phyloP scores from a whole-genome alignment of 805 yeast species.

The Tanozyma kutaoensis region DNA sequence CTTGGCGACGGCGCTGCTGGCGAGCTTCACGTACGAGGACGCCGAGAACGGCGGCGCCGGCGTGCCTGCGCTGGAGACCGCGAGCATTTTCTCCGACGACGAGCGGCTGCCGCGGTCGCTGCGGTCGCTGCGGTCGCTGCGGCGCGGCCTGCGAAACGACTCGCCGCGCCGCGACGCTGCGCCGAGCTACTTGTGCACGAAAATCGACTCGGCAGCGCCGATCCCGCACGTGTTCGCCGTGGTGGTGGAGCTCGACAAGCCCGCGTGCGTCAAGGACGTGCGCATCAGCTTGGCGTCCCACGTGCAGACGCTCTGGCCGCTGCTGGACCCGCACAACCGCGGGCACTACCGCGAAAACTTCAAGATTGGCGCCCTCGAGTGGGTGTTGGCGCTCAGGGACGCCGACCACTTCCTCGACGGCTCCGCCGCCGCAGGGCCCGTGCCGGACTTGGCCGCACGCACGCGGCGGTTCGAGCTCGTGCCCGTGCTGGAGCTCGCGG shows the following conservation, averaged over 20 bases:
- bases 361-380: constrained; percentile 31
- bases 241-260: constrained; percentile 29
- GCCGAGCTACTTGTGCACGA: constrained; percentile 23
- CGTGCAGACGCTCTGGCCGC: constrained; percentile 38
- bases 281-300: constrained; percentile 29
- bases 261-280: constrained; percentile 22
- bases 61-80: constrained; percentile 6
- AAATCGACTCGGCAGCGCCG: constrained; percentile 24
- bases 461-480: background rate
- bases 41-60: constrained; percentile 23
- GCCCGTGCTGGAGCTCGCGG: constrained; percentile 1
- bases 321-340: constrained; percentile 36
- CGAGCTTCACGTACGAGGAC: constrained; percentile 29
- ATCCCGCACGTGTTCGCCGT: constrained; percentile 43
- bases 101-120: too few species aligned
- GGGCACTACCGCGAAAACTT: constrained; percentile 31
- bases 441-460: constrained; percentile 1
- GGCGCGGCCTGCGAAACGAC: constrained; percentile 7
- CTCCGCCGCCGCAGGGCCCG: constrained; percentile 1
- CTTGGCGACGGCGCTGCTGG: constrained; percentile 24
- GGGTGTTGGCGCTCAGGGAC: constrained; percentile 25
- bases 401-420: constrained; percentile 24
- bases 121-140: background rate
- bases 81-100: background rate
- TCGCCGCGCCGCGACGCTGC: constrained; percentile 12